Conservation (phyloP, 2,329 filamentous ascomycete genomes). For the Dactylella cylindrospora region DNA sequence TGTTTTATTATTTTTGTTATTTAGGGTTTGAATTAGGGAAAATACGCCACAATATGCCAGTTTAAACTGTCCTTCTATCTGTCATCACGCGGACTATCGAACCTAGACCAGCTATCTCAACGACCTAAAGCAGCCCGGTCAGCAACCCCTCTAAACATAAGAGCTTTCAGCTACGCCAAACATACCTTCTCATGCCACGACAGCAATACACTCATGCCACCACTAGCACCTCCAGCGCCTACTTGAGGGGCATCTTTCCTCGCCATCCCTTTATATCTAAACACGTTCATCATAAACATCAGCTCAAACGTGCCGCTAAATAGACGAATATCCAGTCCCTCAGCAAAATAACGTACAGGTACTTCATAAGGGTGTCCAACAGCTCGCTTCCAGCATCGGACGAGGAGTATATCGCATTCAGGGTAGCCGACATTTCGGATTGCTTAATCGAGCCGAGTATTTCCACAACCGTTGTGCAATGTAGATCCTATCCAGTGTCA, state of each 20-base stretch:
- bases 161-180: not conserved
- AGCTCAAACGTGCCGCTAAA: not conserved
- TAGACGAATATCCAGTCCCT: conserved; percentile 23
- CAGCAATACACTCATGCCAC: conserved; percentile 92
- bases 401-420: conserved; percentile 75
- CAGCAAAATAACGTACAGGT: conserved; percentile 67
- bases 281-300: not conserved
- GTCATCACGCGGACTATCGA: conserved; percentile 94
- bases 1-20: conserved; percentile 12
- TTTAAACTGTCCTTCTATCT: conserved; percentile 84
- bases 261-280: conserved; percentile 40
- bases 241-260: conserved; percentile 37
- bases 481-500: conserved; percentile 65
- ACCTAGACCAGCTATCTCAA: conserved; percentile 87
- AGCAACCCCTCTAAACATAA: not conserved
- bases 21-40: not conserved
- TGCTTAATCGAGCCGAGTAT: conserved; percentile 95
- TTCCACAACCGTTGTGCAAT: conserved; percentile 84
- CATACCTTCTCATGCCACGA: conserved; percentile 96
- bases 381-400: conserved; percentile 75
- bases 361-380: conserved; percentile 95
- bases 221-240: conserved; percentile 63
- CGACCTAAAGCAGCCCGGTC: conserved; percentile 51
- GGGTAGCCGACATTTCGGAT: conserved; percentile 87
- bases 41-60: conserved; percentile 4